Percentiles rank a stretch among this genome's conserved stretches.
Evolutionary conservation across 768 basidiomycete species (phyloP).

Genomic region (Leccinum incarnatum): DNA sequence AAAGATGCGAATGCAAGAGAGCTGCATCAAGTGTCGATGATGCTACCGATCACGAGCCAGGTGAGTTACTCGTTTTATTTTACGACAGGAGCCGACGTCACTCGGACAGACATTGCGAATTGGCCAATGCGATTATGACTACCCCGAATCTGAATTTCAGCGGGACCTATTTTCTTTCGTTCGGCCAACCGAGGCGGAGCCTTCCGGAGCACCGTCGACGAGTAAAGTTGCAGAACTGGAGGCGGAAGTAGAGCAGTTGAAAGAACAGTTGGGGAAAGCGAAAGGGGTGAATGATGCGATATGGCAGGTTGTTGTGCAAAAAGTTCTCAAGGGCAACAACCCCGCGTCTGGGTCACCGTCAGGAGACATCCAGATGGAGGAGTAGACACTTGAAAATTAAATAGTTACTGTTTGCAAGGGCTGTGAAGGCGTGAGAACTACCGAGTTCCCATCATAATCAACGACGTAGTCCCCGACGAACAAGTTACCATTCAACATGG

Average conservation of each 20-base stretch:
- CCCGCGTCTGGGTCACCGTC: neutral
- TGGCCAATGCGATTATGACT: conserved; percentile 32
- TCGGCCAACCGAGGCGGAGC: conserved; percentile 36
- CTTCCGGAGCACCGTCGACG: conserved; percentile 41
- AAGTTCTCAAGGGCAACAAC: conserved; percentile 37
- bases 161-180: conserved; percentile 69
- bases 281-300: conserved; percentile 91
- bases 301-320: conserved; percentile 85
- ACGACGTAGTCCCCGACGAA: neutral
- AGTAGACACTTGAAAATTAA: conserved; percentile 1
- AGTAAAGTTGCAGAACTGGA: conserved; percentile 67
- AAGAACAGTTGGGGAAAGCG: conserved; percentile 73
- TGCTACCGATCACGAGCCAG: conserved; percentile 48
- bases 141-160: conserved; percentile 54
- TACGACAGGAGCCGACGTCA: neutral
- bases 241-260: conserved; percentile 62
- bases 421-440: conserved; percentile 24
- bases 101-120: conserved; percentile 17
- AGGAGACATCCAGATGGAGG: conserved; percentile 11
- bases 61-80: conserved; percentile 29
- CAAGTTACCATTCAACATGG: conserved; percentile 48
- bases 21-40: conserved; percentile 64
- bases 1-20: conserved; percentile 65
- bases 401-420: conserved; percentile 7
- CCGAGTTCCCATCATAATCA: neutral